Base-by-base conservation (phyloP, 495 filamentous ascomycete genomes). In the Daldinia concentrica region DNA sequence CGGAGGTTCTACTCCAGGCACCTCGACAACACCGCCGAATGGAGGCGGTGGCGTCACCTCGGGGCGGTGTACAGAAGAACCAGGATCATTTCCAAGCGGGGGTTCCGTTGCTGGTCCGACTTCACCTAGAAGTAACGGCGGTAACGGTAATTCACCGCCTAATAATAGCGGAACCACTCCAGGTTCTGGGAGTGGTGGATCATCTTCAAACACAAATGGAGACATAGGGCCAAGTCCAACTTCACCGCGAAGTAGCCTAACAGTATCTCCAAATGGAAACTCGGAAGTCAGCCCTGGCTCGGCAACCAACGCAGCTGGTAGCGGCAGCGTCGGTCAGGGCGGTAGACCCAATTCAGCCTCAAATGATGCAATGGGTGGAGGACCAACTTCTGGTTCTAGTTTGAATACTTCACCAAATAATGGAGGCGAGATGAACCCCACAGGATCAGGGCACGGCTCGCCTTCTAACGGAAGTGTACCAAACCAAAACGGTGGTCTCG, bases 381-480 rank as follows among this genome's bases (percentile, higher is more conserved):
- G 30, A 1, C 30, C 52, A 12, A 32, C 58, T 45, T 29, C 41
- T 17, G 51, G 56, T 6, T 39, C 57, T 7, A 51, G 19, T n/a
- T 7, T 55, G 34, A 51, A 51, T 43, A 36, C 59, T 2, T 64
- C 67, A 6, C 39, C 67, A 12, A 69, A 24, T 55, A 64, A 60
- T n/a, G 65, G 58, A 50, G 52, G 36, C 26, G 6, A 9, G 6
- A 43, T 22, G 45, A 52, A 43, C 29, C 64, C 68, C 22, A 58
- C 55, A 6, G 29, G n/a, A 9, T 58, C 55, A 9, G 27, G 55
- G 43, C 48, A 66, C 51, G 57, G 52, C 29, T 59, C 68, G 41
- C 43, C 64, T 50, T 48, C 65, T 30, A 37, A 37, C 27, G 62
- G 69, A 15, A 45, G 57, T 56, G 64, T 64, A 4, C 61, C 72